These are phyloP conservation scores for Auriscalpium vulgare DNA, from an alignment of 768 basidiomycete genomes.

Conservation along the genomic window DNA sequence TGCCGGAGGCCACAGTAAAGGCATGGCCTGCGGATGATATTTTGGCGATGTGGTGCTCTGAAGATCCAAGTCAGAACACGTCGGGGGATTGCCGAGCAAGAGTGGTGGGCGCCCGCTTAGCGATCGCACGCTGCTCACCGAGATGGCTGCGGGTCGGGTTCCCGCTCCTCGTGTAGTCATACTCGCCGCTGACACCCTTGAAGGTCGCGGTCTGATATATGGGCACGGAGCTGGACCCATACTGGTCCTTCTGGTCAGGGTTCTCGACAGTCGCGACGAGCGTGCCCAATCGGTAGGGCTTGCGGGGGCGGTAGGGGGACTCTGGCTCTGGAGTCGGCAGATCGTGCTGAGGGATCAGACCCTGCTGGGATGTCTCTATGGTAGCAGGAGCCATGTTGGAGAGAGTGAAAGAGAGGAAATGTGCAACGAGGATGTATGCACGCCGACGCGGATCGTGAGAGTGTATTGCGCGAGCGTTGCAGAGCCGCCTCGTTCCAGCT, in stretches of 20 bases:
- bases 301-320: slow-evolving; percentile 56
- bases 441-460: slow-evolving; percentile 10
- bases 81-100: not conserved
- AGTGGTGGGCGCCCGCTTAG: not conserved
- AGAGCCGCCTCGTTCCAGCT: too few relatives aligned
- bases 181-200: slow-evolving; percentile 85
- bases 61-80: not conserved
- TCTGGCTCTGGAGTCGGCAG: slow-evolving; percentile 80
- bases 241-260: slow-evolving; percentile 88
- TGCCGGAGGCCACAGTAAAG: slow-evolving; percentile 91
- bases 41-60: slow-evolving; percentile 96
- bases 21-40: slow-evolving; percentile 90
- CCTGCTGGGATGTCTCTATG: not conserved
- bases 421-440: not conserved
- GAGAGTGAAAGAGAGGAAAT: not conserved
- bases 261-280: slow-evolving; percentile 89
- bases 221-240: slow-evolving; percentile 88
- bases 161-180: slow-evolving; percentile 92
- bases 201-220: slow-evolving; percentile 99
- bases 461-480: slow-evolving; percentile 8
- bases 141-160: slow-evolving; percentile 96
- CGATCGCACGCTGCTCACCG: slow-evolving; percentile 39
- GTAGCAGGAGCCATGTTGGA: slow-evolving; percentile 1
- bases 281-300: slow-evolving; percentile 85
- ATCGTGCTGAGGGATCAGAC: slow-evolving; percentile 29